phyloP scores from a whole-genome alignment of 805 yeast genomes.

The Metahyphopichia silvanorum region DNA sequence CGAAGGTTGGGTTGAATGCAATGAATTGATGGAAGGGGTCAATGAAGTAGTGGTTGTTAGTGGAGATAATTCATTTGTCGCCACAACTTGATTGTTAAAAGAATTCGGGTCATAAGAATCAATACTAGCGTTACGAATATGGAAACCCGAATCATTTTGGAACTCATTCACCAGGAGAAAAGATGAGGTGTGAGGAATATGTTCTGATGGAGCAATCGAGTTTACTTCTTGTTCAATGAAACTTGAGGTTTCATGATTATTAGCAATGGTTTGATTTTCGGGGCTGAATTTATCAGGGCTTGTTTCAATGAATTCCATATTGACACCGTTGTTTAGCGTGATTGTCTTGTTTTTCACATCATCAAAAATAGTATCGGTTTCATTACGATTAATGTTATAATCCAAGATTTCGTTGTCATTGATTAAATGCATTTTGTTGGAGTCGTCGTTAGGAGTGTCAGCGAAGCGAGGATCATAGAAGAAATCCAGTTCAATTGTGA shows the following conservation, averaged over 20 bases:
- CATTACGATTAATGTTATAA: neutral
- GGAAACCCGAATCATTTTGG: conserved; percentile 9
- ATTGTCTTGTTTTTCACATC: conserved; percentile 4
- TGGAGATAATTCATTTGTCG: conserved; percentile 34
- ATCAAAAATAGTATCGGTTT: conserved; percentile 4
- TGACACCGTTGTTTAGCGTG: neutral
- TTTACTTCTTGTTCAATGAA: neutral
- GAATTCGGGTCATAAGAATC: conserved; percentile 8
- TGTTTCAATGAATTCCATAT: conserved; percentile 1
- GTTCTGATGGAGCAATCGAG: neutral
- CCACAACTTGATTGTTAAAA: neutral
- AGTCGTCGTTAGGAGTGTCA: neutral
- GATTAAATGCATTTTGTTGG: neutral
- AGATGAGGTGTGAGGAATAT: conserved; percentile 1
- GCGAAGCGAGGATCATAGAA: conserved; percentile 15
- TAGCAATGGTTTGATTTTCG: conserved; percentile 2
- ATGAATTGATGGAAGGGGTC: conserved; percentile 37
- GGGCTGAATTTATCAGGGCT: conserved; percentile 6
- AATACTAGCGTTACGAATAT: conserved; percentile 11
- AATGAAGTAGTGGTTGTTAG: conserved; percentile 42
- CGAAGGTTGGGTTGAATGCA: conserved; percentile 41
- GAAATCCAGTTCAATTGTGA: conserved; percentile 31
- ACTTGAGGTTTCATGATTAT: neutral
- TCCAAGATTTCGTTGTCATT: too few species aligned
- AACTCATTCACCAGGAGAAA: conserved; percentile 3